These are phyloP conservation scores for Vaccinium macrocarpon DNA, from an alignment of 148 eudicot species.

Conservation along the genomic window DNA sequence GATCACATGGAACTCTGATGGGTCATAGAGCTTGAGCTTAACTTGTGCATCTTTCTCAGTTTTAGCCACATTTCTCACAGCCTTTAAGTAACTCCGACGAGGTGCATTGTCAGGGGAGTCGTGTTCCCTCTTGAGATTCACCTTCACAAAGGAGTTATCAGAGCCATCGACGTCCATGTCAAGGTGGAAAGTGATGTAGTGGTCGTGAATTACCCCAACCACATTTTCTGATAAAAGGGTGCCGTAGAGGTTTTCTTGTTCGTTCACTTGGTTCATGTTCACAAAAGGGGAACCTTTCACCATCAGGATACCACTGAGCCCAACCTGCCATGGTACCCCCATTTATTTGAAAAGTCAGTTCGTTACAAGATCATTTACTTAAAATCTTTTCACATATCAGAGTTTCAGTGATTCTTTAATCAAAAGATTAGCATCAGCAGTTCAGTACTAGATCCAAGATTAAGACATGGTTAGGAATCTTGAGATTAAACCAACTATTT, in stretches of 20 bases:
- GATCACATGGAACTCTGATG: conserved; percentile 73
- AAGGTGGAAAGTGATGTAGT: conserved; percentile 77
- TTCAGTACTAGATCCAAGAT: not conserved
- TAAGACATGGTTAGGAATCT: not conserved
- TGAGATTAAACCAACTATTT: too few species aligned
- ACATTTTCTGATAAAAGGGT: conserved; percentile 85
- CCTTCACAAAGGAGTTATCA: conserved; percentile 91
- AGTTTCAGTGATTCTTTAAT: not conserved
- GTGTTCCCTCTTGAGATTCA: conserved; percentile 56
- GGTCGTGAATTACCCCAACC: conserved; percentile 91
- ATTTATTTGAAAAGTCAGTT: not conserved
- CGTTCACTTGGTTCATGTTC: conserved; percentile 74
- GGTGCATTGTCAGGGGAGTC: conserved; percentile 63
- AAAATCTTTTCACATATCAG: not conserved
- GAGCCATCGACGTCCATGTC: conserved; percentile 91
- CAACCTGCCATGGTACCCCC: conserved; percentile 49
- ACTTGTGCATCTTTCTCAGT: conserved; percentile 93
- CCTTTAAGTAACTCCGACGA: conserved; percentile 78
- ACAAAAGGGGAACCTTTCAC: conserved; percentile 71
- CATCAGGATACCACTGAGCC: conserved; percentile 92
- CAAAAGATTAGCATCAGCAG: not conserved
- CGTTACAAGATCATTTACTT: not conserved
- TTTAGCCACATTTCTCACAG: conserved; percentile 69
- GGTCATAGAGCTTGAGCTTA: conserved; percentile 85
- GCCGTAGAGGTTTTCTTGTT: conserved; percentile 61